Evolutionary conservation across 768 basidiomycete genomes (phyloP).

Genomic region (Trametopsis cervina): DNA sequence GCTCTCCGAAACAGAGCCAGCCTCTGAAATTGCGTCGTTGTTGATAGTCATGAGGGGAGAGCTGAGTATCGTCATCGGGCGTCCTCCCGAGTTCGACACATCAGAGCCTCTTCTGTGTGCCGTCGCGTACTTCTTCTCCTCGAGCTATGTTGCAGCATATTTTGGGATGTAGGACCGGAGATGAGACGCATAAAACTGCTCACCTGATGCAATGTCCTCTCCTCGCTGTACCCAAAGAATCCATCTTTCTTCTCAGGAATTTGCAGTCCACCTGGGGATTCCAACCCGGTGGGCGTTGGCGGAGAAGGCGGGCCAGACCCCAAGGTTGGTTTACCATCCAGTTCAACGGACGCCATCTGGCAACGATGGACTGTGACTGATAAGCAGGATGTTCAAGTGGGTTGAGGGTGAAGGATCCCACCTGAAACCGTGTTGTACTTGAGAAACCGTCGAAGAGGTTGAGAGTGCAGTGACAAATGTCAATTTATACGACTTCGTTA

Average conservation of each 20-base stretch:
- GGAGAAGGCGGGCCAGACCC: conserved; percentile 3
- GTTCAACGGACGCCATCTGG: not conserved
- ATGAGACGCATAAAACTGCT: conserved; percentile 18
- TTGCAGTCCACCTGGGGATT: conserved; percentile 25
- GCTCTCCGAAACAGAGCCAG: conserved; percentile 29
- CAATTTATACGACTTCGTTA: not conserved
- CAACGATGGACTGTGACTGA: not conserved
- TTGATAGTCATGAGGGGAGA: conserved; percentile 13
- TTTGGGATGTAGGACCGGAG: too few species aligned
- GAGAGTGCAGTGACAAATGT: not conserved
- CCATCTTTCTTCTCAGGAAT: conserved; percentile 47
- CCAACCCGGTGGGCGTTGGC: not conserved
- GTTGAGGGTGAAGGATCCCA: too few species aligned
- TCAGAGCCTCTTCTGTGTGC: conserved; percentile 59
- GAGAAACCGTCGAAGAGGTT: not conserved
- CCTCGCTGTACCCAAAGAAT: conserved; percentile 76
- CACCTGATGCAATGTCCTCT: conserved; percentile 71
- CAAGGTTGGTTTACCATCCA: not conserved
- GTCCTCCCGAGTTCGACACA: conserved; percentile 32
- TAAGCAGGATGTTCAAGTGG: not conserved
- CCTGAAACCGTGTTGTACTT: not conserved
- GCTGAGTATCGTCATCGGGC: conserved; percentile 16
- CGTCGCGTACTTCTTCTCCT: conserved; percentile 54
- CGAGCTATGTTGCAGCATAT: conserved; percentile 40
- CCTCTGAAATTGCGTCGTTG: conserved; percentile 14